Evolutionary conservation across 2,329 filamentous ascomycete species (phyloP), one percentile per base, ranked within the genome.

Genomic region (Aureobasidium leucospermi): DNA sequence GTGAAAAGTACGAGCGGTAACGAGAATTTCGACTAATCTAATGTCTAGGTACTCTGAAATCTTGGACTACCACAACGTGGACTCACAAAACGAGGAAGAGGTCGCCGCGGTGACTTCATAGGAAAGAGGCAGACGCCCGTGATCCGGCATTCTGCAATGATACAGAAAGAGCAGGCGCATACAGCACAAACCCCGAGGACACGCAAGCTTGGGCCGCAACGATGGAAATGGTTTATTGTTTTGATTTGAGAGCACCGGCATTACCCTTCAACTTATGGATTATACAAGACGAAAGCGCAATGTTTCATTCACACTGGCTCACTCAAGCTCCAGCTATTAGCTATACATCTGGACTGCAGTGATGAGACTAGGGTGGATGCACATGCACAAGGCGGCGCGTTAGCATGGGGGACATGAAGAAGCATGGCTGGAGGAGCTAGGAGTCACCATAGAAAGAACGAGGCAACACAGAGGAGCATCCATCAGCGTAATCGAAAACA

Each of bases 31-130:
- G 31, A 41, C 52, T 56, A 29, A 56, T 31, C 10, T n/a, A 41
- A 8, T 45, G 6, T 46, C 5, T 62, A 96, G 92, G 91, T 97
- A 97, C 80, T 96, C 92, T 56, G 93, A 97, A 75, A 97, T 99
- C 68, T 87, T 97, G 68, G 92, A 97, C 75, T 97, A 96, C 76
- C 94, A 97, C 78, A 96, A 97, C 71, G 87, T 96, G 64, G 91
- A 96, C 65, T 71, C 67, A 29, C 66, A 66, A n/a, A 68, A 69
- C 57, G 69, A 61, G n/a, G 55, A 41, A 23, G 63, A 64, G 13
- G 58, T 34, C 39, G 51, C 38, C 6, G 23, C 23, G 23, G 52
- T 45, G 11, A 31, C 52, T 34, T 19, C 29, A 56, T 56, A 56
- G 41, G 52, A 36, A 13, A 10, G 19, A n/a, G 16, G 41, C 16